Evolutionary conservation across 768 basidiomycete species (phyloP).

Genomic region (Mycena olivaceomarginata): DNA sequence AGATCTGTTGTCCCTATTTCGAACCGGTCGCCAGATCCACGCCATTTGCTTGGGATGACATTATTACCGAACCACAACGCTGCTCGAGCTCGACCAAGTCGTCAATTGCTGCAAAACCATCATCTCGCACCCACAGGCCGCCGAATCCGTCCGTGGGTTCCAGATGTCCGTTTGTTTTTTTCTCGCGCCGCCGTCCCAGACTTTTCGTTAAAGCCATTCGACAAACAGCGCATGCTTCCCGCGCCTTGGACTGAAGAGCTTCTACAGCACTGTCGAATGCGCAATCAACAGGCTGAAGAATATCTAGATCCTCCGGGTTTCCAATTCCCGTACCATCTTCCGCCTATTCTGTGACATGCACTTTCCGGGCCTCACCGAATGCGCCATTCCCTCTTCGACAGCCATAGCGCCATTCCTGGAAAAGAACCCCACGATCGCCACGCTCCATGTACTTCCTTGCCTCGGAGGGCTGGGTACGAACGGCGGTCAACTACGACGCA

Average conservation of each 20-base stretch:
- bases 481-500: neutral
- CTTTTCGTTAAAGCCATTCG: neutral
- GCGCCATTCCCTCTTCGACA: neutral
- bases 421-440: neutral
- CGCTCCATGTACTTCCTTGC: neutral
- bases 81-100: neutral
- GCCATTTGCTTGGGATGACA: neutral
- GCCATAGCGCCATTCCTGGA: slow-evolving; percentile 7
- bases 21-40: slow-evolving; percentile 17
- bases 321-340: slow-evolving; percentile 5
- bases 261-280: neutral
- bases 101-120: slow-evolving; percentile 20
- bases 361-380: slow-evolving; percentile 16
- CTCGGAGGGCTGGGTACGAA: neutral
- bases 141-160: slow-evolving; percentile 1
- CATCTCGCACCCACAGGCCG: neutral
- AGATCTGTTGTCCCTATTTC: slow-evolving; percentile 16
- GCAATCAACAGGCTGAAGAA: neutral
- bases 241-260: neutral
- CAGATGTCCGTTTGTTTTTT: slow-evolving; percentile 13
- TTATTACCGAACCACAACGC: slow-evolving; percentile 12
- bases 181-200: neutral
- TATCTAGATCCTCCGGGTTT: neutral
- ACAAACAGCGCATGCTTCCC: neutral
- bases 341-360: neutral